Percentiles rank a stretch among this genome's conserved stretches.
Conservation (phyloP, 2,329 filamentous ascomycete species). For the Cladosporium sp. region DNA sequence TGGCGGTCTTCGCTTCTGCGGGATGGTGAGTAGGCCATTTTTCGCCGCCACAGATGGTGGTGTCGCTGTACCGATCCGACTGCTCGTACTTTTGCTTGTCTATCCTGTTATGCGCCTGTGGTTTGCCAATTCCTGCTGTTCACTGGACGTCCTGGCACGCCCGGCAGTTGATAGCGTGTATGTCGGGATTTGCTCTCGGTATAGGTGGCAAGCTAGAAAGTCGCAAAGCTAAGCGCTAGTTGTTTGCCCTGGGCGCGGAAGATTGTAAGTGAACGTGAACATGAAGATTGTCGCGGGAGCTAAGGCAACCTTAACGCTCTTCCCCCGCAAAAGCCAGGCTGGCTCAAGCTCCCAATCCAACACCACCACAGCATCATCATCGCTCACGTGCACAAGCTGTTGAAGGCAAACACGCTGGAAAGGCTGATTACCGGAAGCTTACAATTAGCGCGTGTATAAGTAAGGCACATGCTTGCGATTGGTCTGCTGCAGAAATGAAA, state of each 20-base stretch:
- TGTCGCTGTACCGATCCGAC: constrained; percentile 16
- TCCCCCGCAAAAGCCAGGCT: not conserved
- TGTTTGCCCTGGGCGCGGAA: not conserved
- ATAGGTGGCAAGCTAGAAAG: not conserved
- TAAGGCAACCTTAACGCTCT: not conserved
- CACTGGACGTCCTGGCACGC: not conserved
- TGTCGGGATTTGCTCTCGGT: not conserved
- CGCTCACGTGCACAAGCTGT: not conserved
- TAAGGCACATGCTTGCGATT: not conserved
- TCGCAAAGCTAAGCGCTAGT: not conserved
- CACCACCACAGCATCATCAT: not conserved
- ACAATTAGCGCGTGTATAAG: not conserved
- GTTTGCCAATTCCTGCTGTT: not conserved
- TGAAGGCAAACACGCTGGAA: not conserved
- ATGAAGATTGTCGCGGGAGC: not conserved
- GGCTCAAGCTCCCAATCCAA: not conserved
- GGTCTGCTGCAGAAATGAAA: not conserved
- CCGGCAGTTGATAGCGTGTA: not conserved
- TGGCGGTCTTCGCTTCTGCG: constrained; percentile 27
- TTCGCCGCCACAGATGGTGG: constrained; percentile 16
- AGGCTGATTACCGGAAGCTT: not conserved
- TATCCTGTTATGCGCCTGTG: constrained; percentile 6
- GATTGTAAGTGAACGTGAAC: not conserved
- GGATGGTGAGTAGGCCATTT: constrained; percentile 30
- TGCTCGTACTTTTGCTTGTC: constrained; percentile 4